Evolutionary conservation across 2,329 filamentous ascomycete genomes (phyloP).

Genomic region (Pseudocercospora musae): DNA sequence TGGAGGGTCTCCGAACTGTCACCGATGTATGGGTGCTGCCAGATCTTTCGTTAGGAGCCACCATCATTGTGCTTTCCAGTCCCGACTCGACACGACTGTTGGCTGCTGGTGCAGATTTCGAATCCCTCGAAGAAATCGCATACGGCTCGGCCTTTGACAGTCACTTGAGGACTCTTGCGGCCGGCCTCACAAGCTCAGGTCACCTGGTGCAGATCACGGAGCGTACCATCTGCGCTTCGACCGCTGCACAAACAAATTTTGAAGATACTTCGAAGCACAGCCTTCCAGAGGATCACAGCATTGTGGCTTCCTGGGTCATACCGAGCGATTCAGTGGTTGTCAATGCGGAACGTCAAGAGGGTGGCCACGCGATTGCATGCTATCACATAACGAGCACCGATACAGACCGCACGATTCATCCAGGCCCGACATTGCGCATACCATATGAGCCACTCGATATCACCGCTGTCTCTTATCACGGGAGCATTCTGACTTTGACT

Average conservation of each 20-base stretch:
- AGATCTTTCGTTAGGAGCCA: constrained; percentile 30
- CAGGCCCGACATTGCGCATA: background rate
- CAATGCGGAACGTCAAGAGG: constrained; percentile 17
- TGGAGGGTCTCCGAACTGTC: constrained; percentile 27
- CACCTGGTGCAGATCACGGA: constrained; percentile 33
- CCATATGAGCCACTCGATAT: constrained; percentile 18
- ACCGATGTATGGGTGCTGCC: constrained; percentile 40
- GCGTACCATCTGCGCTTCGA: constrained; percentile 21
- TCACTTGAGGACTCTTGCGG: constrained; percentile 26
- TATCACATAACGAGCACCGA: constrained; percentile 11
- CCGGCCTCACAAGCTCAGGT: constrained; percentile 19
- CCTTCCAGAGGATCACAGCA: constrained; percentile 12
- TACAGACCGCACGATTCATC: constrained; percentile 5
- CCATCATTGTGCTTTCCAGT: constrained; percentile 38
- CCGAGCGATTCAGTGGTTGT: constrained; percentile 13
- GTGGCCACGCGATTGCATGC: constrained; percentile 9
- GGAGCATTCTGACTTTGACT: constrained; percentile 10
- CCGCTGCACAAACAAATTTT: constrained; percentile 25
- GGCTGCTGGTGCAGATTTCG: constrained; percentile 16
- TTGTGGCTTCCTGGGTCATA: constrained; percentile 28
- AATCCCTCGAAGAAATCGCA: constrained; percentile 18
- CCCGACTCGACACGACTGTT: constrained; percentile 29
- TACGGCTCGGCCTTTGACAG: constrained; percentile 25
- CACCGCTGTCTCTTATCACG: constrained; percentile 7
- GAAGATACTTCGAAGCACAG: constrained; percentile 25